These are phyloP conservation scores for Tranzscheliella williamsii DNA, from an alignment of 1,284 basidiomycete genomes.

Conservation along the genomic window DNA sequence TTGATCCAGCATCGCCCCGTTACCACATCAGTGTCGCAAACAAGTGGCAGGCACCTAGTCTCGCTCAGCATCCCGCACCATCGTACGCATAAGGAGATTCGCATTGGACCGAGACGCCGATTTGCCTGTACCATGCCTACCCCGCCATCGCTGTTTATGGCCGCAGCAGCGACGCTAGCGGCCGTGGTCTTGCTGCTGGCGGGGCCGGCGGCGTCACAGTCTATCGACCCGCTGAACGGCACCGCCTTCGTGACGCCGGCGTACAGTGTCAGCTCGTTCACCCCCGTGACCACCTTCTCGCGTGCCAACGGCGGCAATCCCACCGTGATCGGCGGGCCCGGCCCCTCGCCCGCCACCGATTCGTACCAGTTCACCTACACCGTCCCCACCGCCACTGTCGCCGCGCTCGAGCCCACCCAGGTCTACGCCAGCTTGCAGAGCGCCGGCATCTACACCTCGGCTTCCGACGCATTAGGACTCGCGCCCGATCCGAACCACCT, in stretches of 20 bases:
- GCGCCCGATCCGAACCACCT: constrained; percentile 21
- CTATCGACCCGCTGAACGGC: constrained; percentile 26
- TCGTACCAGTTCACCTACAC: constrained; percentile 36
- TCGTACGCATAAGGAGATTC: no score
- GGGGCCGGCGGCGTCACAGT: not conserved
- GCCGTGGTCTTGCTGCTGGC: not conserved
- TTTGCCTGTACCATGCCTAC: not conserved
- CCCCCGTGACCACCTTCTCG: constrained; percentile 40
- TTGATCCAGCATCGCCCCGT: no score
- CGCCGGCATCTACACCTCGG: constrained; percentile 10
- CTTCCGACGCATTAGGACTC: constrained; percentile 8
- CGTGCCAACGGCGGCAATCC: constrained; percentile 22
- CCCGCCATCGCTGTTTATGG: not conserved
- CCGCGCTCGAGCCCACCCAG: constrained; percentile 12
- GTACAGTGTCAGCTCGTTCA: constrained; percentile 32
- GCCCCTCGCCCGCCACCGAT: constrained; percentile 31
- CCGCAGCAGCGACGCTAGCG: not conserved
- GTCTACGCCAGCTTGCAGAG: constrained; percentile 17
- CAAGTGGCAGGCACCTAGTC: no score
- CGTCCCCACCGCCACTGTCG: constrained; percentile 26
- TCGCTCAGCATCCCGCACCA: no score
- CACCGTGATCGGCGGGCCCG: constrained; percentile 38
- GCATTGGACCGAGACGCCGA: no score
- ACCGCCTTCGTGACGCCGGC: constrained; percentile 32
- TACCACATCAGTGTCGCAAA: no score